A percentile compares a stretch with the other conserved stretches of the same genome.
Evolutionary conservation across 2,329 filamentous ascomycete genomes (phyloP).

Genomic region (Lasiodiplodia hormozganensis): DNA sequence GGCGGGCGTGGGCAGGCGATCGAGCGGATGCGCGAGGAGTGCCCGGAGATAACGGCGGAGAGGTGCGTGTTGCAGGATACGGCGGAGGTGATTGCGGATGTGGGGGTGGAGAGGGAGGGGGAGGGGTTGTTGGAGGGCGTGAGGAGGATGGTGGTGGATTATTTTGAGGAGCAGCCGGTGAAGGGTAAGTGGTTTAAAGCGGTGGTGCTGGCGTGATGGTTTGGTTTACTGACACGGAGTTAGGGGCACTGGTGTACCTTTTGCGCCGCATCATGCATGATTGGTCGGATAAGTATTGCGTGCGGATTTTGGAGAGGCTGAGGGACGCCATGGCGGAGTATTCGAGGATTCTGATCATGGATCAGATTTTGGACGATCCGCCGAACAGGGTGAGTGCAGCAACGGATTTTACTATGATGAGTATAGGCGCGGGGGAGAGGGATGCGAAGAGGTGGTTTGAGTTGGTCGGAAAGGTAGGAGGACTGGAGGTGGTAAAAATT

Average conservation of each 20-base stretch:
- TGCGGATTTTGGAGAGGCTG: conserved; percentile 43
- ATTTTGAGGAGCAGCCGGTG: conserved; percentile 40
- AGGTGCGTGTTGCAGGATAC: conserved; percentile 51
- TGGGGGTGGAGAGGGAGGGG: conserved; percentile 15
- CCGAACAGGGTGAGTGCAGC: background rate
- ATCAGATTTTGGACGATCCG: conserved; percentile 32
- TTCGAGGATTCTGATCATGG: conserved; percentile 53
- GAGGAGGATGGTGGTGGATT: conserved; percentile 38
- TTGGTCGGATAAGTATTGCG: conserved; percentile 42
- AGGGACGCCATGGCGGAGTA: conserved; percentile 42
- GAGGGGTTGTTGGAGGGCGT: conserved; percentile 39
- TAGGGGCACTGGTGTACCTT: conserved; percentile 29
- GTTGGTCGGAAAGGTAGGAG: too few species aligned
- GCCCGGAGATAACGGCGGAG: conserved; percentile 41
- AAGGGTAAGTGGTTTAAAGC: conserved; percentile 32
- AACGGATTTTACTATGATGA: background rate
- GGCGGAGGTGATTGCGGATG: conserved; percentile 39
- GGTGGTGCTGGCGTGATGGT: too few species aligned
- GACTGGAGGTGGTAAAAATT: too few species aligned
- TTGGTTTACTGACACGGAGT: background rate
- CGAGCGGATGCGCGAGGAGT: conserved; percentile 40
- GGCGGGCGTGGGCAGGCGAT: conserved; percentile 50
- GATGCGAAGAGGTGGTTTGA: too few species aligned
- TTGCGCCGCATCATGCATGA: conserved; percentile 45
- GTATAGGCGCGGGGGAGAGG: background rate